Evolutionary conservation across 495 filamentous ascomycete genomes (phyloP), one percentile per base, ranked within the genome.

Genomic region (Chlorociboria aeruginascens): DNA sequence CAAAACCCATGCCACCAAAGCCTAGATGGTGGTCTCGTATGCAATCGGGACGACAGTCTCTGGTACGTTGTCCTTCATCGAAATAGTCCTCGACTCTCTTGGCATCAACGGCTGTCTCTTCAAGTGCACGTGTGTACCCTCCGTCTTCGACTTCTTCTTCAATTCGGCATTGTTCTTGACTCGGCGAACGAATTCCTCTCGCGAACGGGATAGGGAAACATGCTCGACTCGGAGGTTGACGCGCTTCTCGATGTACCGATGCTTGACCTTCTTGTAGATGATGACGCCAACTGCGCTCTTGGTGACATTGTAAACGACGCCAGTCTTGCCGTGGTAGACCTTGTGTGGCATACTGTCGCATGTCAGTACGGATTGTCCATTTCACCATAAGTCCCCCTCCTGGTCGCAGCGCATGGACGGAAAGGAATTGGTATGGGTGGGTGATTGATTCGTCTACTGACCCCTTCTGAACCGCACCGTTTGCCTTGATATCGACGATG

Each of bases 241-340:
- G 67, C 92, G 90, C 85, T 98, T 97, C 84, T 97, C 92, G 66
- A 98, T 73, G 80, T 94, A 97, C 57, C 92, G 85, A 79, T 95
- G 89, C 73, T 84, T 82, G 66, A 98, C 92, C 65, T 86, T 82
- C 81, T 94, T 95, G 84, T 96, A 89, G 68, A 98, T 83, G 73
- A 96, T 93, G 68, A 98, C 86, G 66, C 92, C 92, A 63, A 97
- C 86, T 57, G 83, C 83, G 65, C 77, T 84, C 78, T 95, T 93
- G 66, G 90, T 95, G 57, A 95, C 88, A 75, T 95, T 96, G 81
- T 95, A 95, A 74, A 96, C 74, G 60, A 96, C 85, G 64, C 89
- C 89, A 54, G 89, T 96, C 83, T 95, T 95, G 62, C 89, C 89
- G 76, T 95, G 89, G 82, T 93, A 95, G 72, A 94, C 84, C 78